Base-by-base conservation (phyloP, 441 rosid species). In the Macaranga tanarius region DNA sequence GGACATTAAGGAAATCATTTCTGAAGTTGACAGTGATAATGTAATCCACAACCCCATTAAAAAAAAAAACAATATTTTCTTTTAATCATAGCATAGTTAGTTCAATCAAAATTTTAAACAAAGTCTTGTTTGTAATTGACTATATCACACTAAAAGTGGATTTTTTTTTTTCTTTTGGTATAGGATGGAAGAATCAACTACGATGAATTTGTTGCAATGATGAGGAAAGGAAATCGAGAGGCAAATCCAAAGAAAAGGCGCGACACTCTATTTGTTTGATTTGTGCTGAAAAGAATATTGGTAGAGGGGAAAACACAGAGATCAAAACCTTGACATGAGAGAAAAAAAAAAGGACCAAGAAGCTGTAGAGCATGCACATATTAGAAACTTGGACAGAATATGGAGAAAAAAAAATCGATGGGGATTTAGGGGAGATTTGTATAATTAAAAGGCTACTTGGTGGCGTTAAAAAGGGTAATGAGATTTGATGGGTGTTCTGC, bases 151-250 rank as follows among this genome's bases (percentile, higher is more conserved):
- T n/a, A n/a, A 31, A 31, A 31, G 38, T 31, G 38, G 38, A 2
- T 31, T 31, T 31, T 31, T 71, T n/a, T 50, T 55, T 0, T n/a
- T 50, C 47, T 0, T 26, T 25, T n/a, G n/a, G 2, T 64, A 52
- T 73, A 84, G 84, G 98, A 92, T 79, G 97, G 97, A 4, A 77
- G 89, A 65, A 90, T 94, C 75, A 90, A 92, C 79, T 89, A 91
- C 22, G 94, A 86, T 54, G 95, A 87, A 70, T 89, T 90, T 73
- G 93, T 86, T 74, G 93, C 92, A 17, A 93, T 91, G 97, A 93
- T 93, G 98, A 86, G 85, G 76, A 93, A 91, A 88, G 96, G 95
- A 71, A 91, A 86, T 76, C 89, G 87, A 0, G 94, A 92, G 65
- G 89, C 84, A 19, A 83, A 87, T 72, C 90, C 89, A 26, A 93